Evolutionary conservation across 805 yeast genomes (phyloP), one percentile per base, ranked within the genome.

Genomic region (Starmerella cellae): DNA sequence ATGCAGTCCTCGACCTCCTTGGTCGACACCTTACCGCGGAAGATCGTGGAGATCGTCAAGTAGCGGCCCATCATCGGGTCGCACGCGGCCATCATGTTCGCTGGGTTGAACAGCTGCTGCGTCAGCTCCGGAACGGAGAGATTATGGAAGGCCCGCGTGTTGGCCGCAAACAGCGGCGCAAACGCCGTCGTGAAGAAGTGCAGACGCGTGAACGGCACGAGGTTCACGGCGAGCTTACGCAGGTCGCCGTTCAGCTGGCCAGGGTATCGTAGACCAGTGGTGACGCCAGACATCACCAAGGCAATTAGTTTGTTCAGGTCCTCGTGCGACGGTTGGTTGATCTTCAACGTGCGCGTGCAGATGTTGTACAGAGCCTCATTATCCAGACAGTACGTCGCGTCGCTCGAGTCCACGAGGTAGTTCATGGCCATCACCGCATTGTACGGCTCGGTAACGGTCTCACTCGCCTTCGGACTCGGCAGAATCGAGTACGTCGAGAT

Each of bases 131-230:
- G 94, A 35, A 85, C 95, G 30, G 85, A 71, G 59, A 84, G 69
- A 22, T 87, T 75, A 67, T 91, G 79, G 70, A 85, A 85, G 4
- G 87, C 77, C 59, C 79, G 75, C 18, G 94, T 74, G 39, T 83
- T 83, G 49, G 78, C 67, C 4, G 94, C 73, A 37, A 93, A 80
- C 58, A 85, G 72, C 49, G 96, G 96, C 34, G 96, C 95, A 60
- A 79, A 84, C 48, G 95, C 94, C 47, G 83, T 94, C 80, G 87
- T 85, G 66, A 85, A 85, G 71, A 85, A 85, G 68, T 85, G 96
- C 61, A 85, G 75, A 65, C 96, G 77, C 60, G 95, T 94, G 79
- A 85, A 85, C 42, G 96, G 96, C 47, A 85, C 94, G 65, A 85
- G 73, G 66, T 85, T 85, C 45, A 85, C 95, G 13, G 95, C 95